phyloP scores from a whole-genome alignment of 768 basidiomycete species.

The Amanita subjunquillea region DNA sequence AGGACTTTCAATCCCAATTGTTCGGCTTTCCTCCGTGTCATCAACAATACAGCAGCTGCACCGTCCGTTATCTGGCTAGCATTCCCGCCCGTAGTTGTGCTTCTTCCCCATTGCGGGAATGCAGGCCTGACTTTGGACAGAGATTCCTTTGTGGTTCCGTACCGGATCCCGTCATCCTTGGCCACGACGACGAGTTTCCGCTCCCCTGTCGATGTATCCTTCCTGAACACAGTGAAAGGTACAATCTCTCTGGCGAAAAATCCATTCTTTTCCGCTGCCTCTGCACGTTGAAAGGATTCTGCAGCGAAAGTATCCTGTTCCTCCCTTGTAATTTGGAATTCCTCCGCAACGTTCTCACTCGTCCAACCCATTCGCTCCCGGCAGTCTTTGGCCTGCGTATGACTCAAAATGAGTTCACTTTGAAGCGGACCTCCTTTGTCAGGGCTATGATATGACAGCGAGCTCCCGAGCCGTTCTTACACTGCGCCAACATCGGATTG shows the following conservation, averaged over 20 bases:
- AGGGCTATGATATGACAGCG: slow-evolving; percentile 30
- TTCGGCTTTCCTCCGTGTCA: slow-evolving; percentile 74
- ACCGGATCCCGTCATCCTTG: slow-evolving; percentile 72
- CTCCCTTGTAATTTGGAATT: slow-evolving; percentile 62
- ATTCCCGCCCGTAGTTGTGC: slow-evolving; percentile 74
- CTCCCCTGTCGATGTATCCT: slow-evolving; percentile 44
- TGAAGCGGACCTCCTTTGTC: slow-evolving; percentile 51
- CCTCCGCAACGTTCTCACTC: slow-evolving; percentile 73
- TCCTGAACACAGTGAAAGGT: slow-evolving; percentile 58
- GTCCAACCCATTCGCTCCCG: slow-evolving; percentile 83
- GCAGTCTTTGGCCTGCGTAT: slow-evolving; percentile 50
- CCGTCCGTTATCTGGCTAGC: slow-evolving; percentile 83
- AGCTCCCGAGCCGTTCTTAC: neutral
- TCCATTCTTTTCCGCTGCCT: slow-evolving; percentile 59
- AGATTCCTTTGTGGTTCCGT: slow-evolving; percentile 57
- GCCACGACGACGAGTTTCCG: slow-evolving; percentile 43
- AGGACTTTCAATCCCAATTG: slow-evolving; percentile 61
- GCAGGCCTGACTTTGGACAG: slow-evolving; percentile 60
- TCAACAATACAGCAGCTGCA: slow-evolving; percentile 71
- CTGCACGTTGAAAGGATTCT: slow-evolving; percentile 68
- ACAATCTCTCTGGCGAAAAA: slow-evolving; percentile 63
- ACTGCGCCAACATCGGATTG: neutral
- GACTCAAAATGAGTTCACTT: slow-evolving; percentile 49
- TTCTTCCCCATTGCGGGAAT: slow-evolving; percentile 75
- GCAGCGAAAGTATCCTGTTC: slow-evolving; percentile 73